Evolutionary conservation across 345 rosid genomes (phyloP).

Genomic region (Populus deltoides): DNA sequence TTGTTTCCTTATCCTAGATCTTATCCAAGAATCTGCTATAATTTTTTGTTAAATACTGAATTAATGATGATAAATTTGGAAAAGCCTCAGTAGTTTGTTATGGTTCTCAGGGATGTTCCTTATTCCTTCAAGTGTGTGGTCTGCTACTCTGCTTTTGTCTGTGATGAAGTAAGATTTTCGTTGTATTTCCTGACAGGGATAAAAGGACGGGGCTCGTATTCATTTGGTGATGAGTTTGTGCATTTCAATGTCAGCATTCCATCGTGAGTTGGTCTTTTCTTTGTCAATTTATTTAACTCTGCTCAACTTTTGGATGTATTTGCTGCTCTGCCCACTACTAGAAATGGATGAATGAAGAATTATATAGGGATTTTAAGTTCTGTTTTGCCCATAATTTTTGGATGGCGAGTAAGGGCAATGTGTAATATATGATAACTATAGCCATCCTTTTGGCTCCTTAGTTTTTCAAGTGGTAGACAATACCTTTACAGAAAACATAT

Average conservation of each 20-base stretch:
- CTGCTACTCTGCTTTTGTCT: background rate
- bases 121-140: background rate
- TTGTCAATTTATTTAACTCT: background rate
- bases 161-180: background rate
- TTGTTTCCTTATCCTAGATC: background rate
- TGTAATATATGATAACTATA: background rate
- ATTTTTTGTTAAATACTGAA: background rate
- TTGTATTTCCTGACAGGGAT: slow-evolving; percentile 49
- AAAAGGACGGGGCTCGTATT: slow-evolving; percentile 66
- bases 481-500: background rate
- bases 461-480: background rate
- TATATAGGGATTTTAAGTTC: background rate
- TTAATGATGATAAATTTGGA: background rate
- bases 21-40: background rate
- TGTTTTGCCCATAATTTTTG: background rate
- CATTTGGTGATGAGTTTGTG: slow-evolving; percentile 87
- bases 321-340: background rate
- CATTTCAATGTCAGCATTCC: slow-evolving; percentile 94
- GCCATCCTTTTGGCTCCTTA: background rate
- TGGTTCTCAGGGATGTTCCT: background rate
- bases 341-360: background rate
- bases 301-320: background rate
- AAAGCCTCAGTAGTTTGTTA: background rate
- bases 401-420: background rate
- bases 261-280: slow-evolving; percentile 39